Percentiles rank a stretch among this genome's conserved stretches.
phyloP scores from a whole-genome alignment of 2,329 filamentous ascomycete species.

The Tolypocladium pustulatum region DNA sequence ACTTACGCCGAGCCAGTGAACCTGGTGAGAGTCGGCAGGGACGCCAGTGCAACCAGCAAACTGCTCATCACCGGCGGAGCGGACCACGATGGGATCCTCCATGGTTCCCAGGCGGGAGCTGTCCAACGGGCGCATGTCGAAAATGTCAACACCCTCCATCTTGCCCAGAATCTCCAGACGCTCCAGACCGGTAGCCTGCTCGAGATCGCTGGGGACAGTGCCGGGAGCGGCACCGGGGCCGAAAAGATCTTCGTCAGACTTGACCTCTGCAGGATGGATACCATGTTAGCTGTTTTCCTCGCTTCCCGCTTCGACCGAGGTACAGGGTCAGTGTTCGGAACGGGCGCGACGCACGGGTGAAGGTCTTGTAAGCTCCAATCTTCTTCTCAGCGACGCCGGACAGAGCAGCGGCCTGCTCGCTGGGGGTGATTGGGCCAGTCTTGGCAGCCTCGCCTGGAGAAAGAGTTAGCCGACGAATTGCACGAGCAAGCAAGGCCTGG shows the following conservation, averaged over 20 bases:
- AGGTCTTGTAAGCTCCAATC: slow-evolving; percentile 33
- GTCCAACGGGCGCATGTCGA: slow-evolving; percentile 96
- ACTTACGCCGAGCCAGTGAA: slow-evolving; percentile 83
- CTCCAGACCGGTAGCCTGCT: slow-evolving; percentile 95
- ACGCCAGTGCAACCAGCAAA: slow-evolving; percentile 92
- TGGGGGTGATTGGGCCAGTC: slow-evolving; percentile 19
- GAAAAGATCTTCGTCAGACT: slow-evolving; percentile 69
- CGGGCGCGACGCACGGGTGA: slow-evolving; percentile 32
- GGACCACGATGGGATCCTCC: slow-evolving; percentile 81
- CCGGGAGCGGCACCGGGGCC: slow-evolving; percentile 73
- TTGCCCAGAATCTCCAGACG: slow-evolving; percentile 98
- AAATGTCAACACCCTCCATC: slow-evolving; percentile 96
- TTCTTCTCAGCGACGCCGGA: slow-evolving; percentile 31
- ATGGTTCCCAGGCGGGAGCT: slow-evolving; percentile 84
- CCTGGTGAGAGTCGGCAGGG: slow-evolving; percentile 84
- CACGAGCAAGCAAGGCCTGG: slow-evolving; percentile 5
- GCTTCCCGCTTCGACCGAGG: slow-evolving; percentile 13
- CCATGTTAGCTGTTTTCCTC: slow-evolving; percentile 11
- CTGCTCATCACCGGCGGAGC: slow-evolving; percentile 90
- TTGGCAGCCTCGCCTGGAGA: slow-evolving; percentile 26
- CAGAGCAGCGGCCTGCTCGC: slow-evolving; percentile 24
- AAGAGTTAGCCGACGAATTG: slow-evolving; percentile 1
- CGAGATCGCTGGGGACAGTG: slow-evolving; percentile 83
- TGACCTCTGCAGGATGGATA: slow-evolving; percentile 56
- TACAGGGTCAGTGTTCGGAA: slow-evolving; percentile 6